Conservation (phyloP, 768 basidiomycete species). For the Tylopilus felleus region DNA sequence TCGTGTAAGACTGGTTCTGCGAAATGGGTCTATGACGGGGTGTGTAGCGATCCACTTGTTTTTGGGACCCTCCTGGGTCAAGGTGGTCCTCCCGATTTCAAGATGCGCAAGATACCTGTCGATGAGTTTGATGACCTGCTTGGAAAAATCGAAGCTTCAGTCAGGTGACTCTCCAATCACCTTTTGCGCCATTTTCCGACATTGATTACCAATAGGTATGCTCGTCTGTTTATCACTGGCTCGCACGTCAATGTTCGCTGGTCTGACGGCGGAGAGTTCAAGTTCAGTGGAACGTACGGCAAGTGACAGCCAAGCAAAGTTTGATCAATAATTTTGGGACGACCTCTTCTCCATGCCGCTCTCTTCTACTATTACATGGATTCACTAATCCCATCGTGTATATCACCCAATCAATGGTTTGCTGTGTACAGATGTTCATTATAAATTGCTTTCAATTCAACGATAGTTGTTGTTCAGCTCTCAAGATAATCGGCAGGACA, state of each 20-base stretch:
- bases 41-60: constrained; percentile 45
- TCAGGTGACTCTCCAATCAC: constrained; percentile 30
- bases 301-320: not conserved
- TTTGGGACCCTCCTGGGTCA: constrained; percentile 45
- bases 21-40: constrained; percentile 51
- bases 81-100: constrained; percentile 45
- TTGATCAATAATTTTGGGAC: not conserved
- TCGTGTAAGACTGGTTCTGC: constrained; percentile 45
- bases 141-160: constrained; percentile 34
- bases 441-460: constrained; percentile 6
- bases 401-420: not conserved
- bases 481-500: constrained; percentile 26
- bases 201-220: constrained; percentile 33
- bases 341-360: not conserved
- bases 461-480: constrained; percentile 8
- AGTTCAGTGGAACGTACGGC: constrained; percentile 52
- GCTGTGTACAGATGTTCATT: not conserved
- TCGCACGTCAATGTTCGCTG: constrained; percentile 45
- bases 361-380: not conserved
- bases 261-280: constrained; percentile 51
- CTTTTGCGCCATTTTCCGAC: not conserved
- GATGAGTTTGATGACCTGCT: constrained; percentile 35
- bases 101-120: constrained; percentile 43
- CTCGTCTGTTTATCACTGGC: constrained; percentile 37
- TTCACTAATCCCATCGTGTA: not conserved